phyloP scores from a whole-genome alignment of 306 rosid species.

The Neltuma alba region DNA sequence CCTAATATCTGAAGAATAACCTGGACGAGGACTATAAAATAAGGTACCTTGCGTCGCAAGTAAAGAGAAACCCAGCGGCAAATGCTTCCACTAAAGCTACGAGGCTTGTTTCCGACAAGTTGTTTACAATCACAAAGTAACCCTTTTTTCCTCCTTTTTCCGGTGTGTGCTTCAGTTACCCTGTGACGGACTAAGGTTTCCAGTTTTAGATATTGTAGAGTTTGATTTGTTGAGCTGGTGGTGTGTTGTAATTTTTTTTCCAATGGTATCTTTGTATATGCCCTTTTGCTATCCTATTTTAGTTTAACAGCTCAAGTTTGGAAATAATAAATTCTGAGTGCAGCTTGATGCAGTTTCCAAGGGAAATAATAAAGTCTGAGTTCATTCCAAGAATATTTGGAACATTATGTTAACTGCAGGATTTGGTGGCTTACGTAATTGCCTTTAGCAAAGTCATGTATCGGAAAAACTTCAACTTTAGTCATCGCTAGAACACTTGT shows the following conservation, averaged over 20 bases:
- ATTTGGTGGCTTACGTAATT: not conserved
- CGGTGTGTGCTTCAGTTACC: slow-evolving; percentile 29
- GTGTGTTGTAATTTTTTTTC: slow-evolving; percentile 53
- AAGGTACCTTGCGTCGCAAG: slow-evolving; percentile 29
- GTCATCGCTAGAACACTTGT: not conserved
- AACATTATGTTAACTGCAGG: slow-evolving; percentile 2
- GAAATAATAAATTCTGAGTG: slow-evolving; percentile 34
- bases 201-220: slow-evolving; percentile 51
- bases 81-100: slow-evolving; percentile 41
- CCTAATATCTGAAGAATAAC: slow-evolving; percentile 30
- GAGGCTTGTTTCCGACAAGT: slow-evolving; percentile 31
- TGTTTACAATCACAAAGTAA: slow-evolving; percentile 35
- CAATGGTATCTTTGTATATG: slow-evolving; percentile 32
- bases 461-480: not conserved
- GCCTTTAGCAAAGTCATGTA: not conserved
- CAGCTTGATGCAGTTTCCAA: slow-evolving; percentile 17
- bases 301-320: slow-evolving; percentile 26
- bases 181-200: slow-evolving; percentile 7
- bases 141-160: not conserved
- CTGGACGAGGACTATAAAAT: slow-evolving; percentile 32
- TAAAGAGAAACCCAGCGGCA: slow-evolving; percentile 37
- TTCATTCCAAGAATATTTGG: not conserved
- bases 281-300: slow-evolving; percentile 27
- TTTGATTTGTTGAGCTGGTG: slow-evolving; percentile 52
- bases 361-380: not conserved